phyloP scores from a whole-genome alignment of 495 filamentous ascomycete species.

The Hamigera avellanea region DNA sequence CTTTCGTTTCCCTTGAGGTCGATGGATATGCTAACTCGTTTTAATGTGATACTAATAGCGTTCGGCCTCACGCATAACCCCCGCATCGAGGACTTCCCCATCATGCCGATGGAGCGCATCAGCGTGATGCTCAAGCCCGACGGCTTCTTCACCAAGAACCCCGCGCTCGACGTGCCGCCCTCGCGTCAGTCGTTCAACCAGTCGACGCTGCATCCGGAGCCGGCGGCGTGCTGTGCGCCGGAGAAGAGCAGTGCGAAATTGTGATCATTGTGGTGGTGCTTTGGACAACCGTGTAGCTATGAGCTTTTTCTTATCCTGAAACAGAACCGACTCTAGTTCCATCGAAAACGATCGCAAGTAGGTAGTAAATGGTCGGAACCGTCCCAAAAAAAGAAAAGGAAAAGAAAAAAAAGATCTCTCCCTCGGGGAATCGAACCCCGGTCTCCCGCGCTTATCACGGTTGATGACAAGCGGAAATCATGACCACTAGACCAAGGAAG shows the following conservation, averaged over 20 bases:
- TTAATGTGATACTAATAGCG: slow-evolving; percentile 18
- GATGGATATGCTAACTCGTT: neutral
- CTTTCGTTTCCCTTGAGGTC: neutral
- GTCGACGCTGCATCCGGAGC: slow-evolving; percentile 26
- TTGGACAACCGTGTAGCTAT: too few relatives aligned
- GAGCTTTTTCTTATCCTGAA: too few relatives aligned
- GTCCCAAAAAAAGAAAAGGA: too few relatives aligned
- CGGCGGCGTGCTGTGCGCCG: slow-evolving; percentile 19
- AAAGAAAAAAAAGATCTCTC: slow-evolving; percentile 27
- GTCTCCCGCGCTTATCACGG: slow-evolving; percentile 37
- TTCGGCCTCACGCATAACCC: slow-evolving; percentile 54
- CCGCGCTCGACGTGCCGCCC: slow-evolving; percentile 54
- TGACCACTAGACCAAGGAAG: slow-evolving; percentile 37
- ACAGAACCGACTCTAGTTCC: too few relatives aligned
- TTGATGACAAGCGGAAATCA: slow-evolving; percentile 44
- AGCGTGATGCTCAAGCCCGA: slow-evolving; percentile 54
- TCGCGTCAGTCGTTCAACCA: slow-evolving; percentile 26
- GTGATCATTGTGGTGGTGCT: too few relatives aligned
- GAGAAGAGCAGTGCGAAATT: slow-evolving; percentile 22
- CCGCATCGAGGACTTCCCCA: slow-evolving; percentile 51
- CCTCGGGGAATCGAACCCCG: slow-evolving; percentile 43
- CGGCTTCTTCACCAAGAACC: slow-evolving; percentile 68
- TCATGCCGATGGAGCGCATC: slow-evolving; percentile 45
- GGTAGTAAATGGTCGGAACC: too few relatives aligned
- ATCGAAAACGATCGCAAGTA: too few relatives aligned